phyloP scores from a whole-genome alignment of 805 yeast genomes.

The Dipodascus albidus region DNA sequence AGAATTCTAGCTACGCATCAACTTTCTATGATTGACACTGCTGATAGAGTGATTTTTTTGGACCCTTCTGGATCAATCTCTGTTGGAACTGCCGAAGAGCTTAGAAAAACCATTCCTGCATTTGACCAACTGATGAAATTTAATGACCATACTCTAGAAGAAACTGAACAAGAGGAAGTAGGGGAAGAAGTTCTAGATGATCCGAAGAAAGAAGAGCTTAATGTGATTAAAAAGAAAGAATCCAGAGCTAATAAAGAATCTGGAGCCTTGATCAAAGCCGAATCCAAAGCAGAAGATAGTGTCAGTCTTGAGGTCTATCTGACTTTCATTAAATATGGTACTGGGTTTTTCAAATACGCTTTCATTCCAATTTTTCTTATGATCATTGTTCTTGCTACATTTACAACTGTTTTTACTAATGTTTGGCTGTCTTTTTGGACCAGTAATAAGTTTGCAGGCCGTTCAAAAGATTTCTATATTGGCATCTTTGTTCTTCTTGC shows the following conservation, averaged over 20 bases:
- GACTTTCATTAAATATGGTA: constrained; percentile 42
- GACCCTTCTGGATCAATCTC: constrained; percentile 47
- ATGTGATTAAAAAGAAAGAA: constrained; percentile 12
- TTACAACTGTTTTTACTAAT: constrained; percentile 48
- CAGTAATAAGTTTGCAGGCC: constrained; percentile 37
- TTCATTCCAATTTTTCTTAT: constrained; percentile 25
- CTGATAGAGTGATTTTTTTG: constrained; percentile 59
- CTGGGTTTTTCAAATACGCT: constrained; percentile 31
- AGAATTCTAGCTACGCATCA: constrained; percentile 80
- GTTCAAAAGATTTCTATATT: constrained; percentile 48
- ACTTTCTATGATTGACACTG: constrained; percentile 53
- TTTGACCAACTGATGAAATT: constrained; percentile 34
- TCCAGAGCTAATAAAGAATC: constrained; percentile 15
- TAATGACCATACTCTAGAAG: constrained; percentile 10
- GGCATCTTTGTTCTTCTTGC: constrained; percentile 47
- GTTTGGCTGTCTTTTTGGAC: constrained; percentile 85
- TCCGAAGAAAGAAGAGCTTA: constrained; percentile 6
- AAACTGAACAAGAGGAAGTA: constrained; percentile 16
- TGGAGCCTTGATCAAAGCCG: constrained; percentile 20
- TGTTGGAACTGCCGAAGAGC: constrained; percentile 48
- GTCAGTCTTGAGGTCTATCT: constrained; percentile 34
- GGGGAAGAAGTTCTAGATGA: constrained; percentile 11
- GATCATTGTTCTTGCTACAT: constrained; percentile 43
- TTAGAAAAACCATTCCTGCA: constrained; percentile 33
- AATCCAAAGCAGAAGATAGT: constrained; percentile 20